Conservation (phyloP, 495 filamentous ascomycete species). For the Xylaria intraflava region DNA sequence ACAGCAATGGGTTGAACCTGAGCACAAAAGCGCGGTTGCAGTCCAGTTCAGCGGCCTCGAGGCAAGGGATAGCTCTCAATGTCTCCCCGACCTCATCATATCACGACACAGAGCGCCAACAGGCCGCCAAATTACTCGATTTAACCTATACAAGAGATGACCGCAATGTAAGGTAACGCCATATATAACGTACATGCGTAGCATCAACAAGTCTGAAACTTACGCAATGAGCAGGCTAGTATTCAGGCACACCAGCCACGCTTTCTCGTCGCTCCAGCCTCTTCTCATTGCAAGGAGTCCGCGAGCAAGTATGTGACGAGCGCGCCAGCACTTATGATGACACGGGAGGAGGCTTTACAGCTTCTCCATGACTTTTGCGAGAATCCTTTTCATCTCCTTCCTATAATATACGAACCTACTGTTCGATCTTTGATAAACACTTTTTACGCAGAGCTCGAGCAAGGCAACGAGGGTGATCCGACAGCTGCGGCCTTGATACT, state of each 20-base stretch:
- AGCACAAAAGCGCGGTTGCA: background rate
- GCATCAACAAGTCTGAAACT: background rate
- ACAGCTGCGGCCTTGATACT: slow-evolving; percentile 35
- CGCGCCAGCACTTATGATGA: background rate
- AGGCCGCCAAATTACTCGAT: slow-evolving; percentile 6
- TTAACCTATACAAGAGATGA: slow-evolving; percentile 5
- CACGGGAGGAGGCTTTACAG: slow-evolving; percentile 30
- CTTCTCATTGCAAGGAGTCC: background rate
- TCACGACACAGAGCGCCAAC: slow-evolving; percentile 4
- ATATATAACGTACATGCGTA: too few relatives aligned
- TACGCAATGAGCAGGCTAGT: background rate
- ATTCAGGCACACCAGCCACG: background rate
- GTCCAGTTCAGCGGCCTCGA: background rate
- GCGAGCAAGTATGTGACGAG: background rate
- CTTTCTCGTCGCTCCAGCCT: background rate
- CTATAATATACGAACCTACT: slow-evolving; percentile 36
- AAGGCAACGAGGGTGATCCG: slow-evolving; percentile 1
- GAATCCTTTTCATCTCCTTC: slow-evolving; percentile 36
- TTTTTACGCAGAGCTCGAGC: slow-evolving; percentile 21
- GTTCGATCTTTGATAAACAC: slow-evolving; percentile 30
- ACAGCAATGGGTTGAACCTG: background rate
- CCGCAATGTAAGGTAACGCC: background rate
- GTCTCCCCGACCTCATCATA: background rate
- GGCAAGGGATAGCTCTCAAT: background rate
- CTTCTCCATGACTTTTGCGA: slow-evolving; percentile 37